Conservation (phyloP, 306 rosid species). For the Adenanthera pavonina region DNA sequence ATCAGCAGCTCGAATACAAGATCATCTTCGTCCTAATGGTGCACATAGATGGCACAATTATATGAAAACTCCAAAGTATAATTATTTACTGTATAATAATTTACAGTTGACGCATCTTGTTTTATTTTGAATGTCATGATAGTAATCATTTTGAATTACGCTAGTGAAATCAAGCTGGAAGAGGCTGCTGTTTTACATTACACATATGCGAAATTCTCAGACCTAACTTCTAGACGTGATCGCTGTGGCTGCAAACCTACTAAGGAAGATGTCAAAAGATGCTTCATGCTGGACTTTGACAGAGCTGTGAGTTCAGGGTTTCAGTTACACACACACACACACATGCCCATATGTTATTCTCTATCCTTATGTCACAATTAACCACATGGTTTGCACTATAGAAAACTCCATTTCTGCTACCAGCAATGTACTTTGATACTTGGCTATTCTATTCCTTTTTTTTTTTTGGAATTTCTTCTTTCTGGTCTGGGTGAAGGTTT, state of each 20-base stretch:
- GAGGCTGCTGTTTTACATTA: slow-evolving; percentile 99
- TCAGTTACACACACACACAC: background rate
- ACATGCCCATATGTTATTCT: background rate
- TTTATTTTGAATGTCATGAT: slow-evolving; percentile 36
- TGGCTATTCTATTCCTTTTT: background rate
- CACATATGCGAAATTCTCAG: slow-evolving; percentile 92
- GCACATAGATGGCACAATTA: slow-evolving; percentile 99
- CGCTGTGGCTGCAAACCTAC: slow-evolving; percentile 98
- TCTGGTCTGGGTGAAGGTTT: slow-evolving; percentile 25
- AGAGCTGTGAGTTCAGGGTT: slow-evolving; percentile 73
- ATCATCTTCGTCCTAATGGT: slow-evolving; percentile 97
- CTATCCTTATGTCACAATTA: background rate
- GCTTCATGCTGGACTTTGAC: slow-evolving; percentile 99
- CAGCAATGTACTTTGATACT: slow-evolving; percentile 1
- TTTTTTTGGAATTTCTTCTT: slow-evolving; percentile 11
- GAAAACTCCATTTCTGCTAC: slow-evolving; percentile 15
- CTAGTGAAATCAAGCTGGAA: slow-evolving; percentile 91
- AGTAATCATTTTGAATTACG: slow-evolving; percentile 36
- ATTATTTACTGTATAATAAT: slow-evolving; percentile 21
- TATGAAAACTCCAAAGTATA: slow-evolving; percentile 93
- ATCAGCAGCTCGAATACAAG: slow-evolving; percentile 88
- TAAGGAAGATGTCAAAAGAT: slow-evolving; percentile 93
- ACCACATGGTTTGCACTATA: background rate
- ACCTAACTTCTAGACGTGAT: slow-evolving; percentile 93
- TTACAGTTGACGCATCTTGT: background rate